Evolutionary conservation across 371 early-diverging fungal genomes (phyloP).

Genomic region (Mucor indicus): DNA sequence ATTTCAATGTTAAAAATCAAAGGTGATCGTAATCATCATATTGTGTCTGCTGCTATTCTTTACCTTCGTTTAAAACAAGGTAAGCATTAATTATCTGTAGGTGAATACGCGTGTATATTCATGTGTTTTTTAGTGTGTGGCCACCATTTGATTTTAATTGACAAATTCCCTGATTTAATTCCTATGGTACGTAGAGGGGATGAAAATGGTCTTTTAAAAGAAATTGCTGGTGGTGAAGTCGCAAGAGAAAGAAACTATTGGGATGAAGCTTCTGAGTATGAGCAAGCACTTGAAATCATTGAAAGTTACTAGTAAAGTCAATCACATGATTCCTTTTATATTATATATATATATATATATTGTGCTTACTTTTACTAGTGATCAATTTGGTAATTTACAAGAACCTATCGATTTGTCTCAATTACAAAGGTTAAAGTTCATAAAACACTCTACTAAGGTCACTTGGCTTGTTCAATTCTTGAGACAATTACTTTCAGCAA

Average conservation of each 20-base stretch:
- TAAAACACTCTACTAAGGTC: slow-evolving; percentile 35
- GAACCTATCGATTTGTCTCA: slow-evolving; percentile 26
- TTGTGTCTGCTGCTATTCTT: slow-evolving; percentile 21
- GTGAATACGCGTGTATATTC: not conserved
- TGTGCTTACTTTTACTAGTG: no score
- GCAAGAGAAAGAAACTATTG: slow-evolving; percentile 8
- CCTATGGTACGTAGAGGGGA: slow-evolving; percentile 13
- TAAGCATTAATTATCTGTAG: not conserved
- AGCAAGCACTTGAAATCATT: slow-evolving; percentile 29
- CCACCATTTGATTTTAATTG: slow-evolving; percentile 31
- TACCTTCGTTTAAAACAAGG: slow-evolving; percentile 43
- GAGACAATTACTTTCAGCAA: slow-evolving; percentile 4
- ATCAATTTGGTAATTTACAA: slow-evolving; percentile 26
- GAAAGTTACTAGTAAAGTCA: slow-evolving; percentile 33
- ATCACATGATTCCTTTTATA: no score
- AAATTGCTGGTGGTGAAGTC: slow-evolving; percentile 2
- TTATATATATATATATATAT: not conserved
- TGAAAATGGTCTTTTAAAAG: slow-evolving; percentile 1
- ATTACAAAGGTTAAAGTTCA: slow-evolving; percentile 24
- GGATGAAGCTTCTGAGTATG: slow-evolving; percentile 26
- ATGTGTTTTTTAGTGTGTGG: slow-evolving; percentile 25
- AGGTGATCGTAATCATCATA: slow-evolving; percentile 11
- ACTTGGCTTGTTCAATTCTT: slow-evolving; percentile 31
- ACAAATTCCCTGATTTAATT: slow-evolving; percentile 39
- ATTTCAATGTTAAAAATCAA: slow-evolving; percentile 4